phyloP scores from a whole-genome alignment of 306 rosid species.

The Lathyrus oleraceus region DNA sequence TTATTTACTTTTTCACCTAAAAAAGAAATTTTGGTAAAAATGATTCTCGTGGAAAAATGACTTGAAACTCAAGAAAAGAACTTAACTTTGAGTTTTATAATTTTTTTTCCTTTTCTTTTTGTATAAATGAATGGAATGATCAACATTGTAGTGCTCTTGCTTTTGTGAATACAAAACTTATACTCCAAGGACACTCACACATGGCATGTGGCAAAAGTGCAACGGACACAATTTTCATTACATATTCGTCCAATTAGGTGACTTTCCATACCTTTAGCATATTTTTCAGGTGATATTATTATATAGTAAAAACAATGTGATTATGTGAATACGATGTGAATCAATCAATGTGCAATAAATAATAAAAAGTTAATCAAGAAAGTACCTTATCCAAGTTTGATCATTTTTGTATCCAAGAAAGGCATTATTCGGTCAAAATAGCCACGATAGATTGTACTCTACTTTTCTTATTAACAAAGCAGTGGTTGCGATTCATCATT shows the following conservation, averaged over 20 bases:
- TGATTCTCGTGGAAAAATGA: conserved; percentile 37
- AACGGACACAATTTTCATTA: conserved; percentile 4
- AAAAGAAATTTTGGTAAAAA: neutral
- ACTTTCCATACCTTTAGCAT: conserved; percentile 33
- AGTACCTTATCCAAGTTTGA: too few relatives aligned
- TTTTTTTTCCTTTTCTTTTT: conserved; percentile 7
- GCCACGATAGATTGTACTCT: too few relatives aligned
- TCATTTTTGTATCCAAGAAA: too few relatives aligned
- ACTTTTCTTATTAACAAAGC: too few relatives aligned
- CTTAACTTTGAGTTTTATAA: conserved; percentile 20
- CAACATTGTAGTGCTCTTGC: neutral
- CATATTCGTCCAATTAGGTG: conserved; percentile 1
- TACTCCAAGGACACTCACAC: conserved; percentile 31
- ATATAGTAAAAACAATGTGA: too few relatives aligned
- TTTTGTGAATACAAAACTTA: conserved; percentile 39
- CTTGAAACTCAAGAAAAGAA: conserved; percentile 52
- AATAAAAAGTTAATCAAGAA: too few relatives aligned
- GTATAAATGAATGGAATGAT: conserved; percentile 10
- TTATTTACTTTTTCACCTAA: too few relatives aligned
- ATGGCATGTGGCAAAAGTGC: conserved; percentile 42
- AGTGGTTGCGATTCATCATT: too few relatives aligned
- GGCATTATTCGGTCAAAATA: too few relatives aligned
- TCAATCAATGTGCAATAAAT: too few relatives aligned
- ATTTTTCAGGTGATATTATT: conserved; percentile 4
- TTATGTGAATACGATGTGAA: too few relatives aligned